Evolutionary conservation across 495 filamentous ascomycete species (phyloP), one percentile per base, ranked within the genome.

Genomic region (Penicillium subrubescens): DNA sequence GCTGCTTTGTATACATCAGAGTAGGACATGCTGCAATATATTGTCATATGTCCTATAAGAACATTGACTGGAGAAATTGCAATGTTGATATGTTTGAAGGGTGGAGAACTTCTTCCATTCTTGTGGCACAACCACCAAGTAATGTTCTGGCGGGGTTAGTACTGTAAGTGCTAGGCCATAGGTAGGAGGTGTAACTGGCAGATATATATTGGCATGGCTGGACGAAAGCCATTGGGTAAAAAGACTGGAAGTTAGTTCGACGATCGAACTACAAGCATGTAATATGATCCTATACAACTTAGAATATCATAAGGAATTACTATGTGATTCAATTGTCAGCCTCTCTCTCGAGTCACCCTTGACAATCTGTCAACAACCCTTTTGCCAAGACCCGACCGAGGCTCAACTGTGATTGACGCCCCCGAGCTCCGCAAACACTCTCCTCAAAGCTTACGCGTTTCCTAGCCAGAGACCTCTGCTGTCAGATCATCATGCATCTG

Each of bases 401-500:
- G 61, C 64, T 60, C 59, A 33, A 23, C 31, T 34, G n/a, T 52
- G 56, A 62, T 59, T 59, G 57, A 64, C 61, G 59, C 55, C 31
- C 67, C 55, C 60, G 19, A 68, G 69, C 69, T 73, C 64, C 69
- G 64, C 60, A 34, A 59, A 63, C 59, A 61, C 44, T 52, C 53
- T 58, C 64, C 63, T 67, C 62, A 69, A 52, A 48, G 61, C 63
- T 70, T 62, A 67, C 70, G 64, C 65, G 68, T 70, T 67, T 64
- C 43, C 60, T 31, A 54, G 56, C 57, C 48, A 25, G 52, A 51
- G 41, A 31, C 46, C 57, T 50, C 55, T 43, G 48, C 55, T 43
- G 48, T 41, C 57, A 70, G 61, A 60, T 17, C 76, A 79, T 63
- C 57, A 79, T 81, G 79, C 46, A 71, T 60, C 43, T 72, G 60